Percentiles rank a stretch among this genome's conserved stretches.
Evolutionary conservation across 2,329 filamentous ascomycete genomes (phyloP).

Genomic region (Pseudogymnoascus sp.): DNA sequence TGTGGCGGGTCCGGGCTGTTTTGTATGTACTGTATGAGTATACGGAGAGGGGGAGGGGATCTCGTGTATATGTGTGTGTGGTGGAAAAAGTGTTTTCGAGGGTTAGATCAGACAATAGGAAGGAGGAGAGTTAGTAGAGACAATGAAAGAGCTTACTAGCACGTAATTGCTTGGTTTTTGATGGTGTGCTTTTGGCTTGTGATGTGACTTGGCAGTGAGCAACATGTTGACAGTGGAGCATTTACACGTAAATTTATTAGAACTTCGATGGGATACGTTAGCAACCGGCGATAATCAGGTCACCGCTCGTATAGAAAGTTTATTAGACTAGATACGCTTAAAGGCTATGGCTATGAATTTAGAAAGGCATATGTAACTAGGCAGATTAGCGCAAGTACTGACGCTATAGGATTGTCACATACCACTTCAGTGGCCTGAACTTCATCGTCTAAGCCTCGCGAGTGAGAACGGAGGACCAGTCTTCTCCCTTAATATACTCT

Average conservation of each 20-base stretch:
- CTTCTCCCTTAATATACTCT: too few relatives aligned
- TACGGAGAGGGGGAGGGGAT: background rate
- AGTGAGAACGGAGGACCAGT: too few relatives aligned
- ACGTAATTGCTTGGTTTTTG: background rate
- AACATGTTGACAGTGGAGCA: background rate
- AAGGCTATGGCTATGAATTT: too few relatives aligned
- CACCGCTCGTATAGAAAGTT: too few relatives aligned
- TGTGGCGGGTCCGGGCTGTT: background rate
- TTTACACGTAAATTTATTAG: too few relatives aligned
- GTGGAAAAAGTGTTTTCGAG: background rate
- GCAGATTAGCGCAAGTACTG: too few relatives aligned
- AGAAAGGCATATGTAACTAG: too few relatives aligned
- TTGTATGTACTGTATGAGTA: conserved; percentile 2
- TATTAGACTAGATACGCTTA: too few relatives aligned
- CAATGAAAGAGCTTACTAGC: background rate
- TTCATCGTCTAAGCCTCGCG: too few relatives aligned
- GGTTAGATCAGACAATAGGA: background rate
- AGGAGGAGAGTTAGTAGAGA: background rate
- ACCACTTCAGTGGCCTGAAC: too few relatives aligned
- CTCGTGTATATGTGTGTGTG: background rate
- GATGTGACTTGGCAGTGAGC: background rate
- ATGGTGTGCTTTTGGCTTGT: background rate
- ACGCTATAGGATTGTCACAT: too few relatives aligned
- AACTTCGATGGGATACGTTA: background rate
- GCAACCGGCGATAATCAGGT: too few relatives aligned